Evolutionary conservation across 2,329 filamentous ascomycete species (phyloP), one percentile per base, ranked within the genome.

Genomic region (Ophiosphaerella narmari): DNA sequence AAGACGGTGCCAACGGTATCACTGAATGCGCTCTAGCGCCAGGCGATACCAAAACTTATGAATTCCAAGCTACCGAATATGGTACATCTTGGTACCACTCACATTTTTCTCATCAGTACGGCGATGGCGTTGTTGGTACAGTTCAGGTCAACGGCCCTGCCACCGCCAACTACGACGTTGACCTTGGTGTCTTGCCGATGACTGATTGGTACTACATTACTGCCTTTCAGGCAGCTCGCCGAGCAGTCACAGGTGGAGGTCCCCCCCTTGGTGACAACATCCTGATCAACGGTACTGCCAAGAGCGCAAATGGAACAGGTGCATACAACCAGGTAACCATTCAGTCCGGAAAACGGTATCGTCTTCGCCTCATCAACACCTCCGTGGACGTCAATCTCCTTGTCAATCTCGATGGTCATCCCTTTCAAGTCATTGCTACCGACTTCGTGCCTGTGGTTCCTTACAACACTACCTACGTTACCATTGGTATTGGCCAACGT

Each of bases 351-450:
- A 80, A 77, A 68, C 78, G 68, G 5, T 80, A 87, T 62, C 80
- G 82, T 11, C 75, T 82, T 9, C 80, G 84, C 1, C 75, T 87
- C 45, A 76, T 86, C 63, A 87, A 87, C 68, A 66, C 78, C 7
- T 62, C 67, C 14, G 58, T 70, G 4, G 66, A 69, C 34, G 55
- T 55, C 12, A 55, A 55, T 26, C 44, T 67, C 13, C 48, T 56
- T 7, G 67, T 70, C 1, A 61, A 61, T 14, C 65, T 72, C 4
- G 68, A 71, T 16, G 59, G 59, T 11, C 68, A 72, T 38, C 50
- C 61, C 0, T 70, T 72, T 40, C 52, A 59, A 11, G 67, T 72
- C 34, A 71, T 72, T 42, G 63, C 63, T 3, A 62, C 63, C 13
- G 68, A 72, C 26, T 66, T 72, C 29, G 67, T 71, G 1, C 67